Evolutionary conservation across 345 rosid genomes (phyloP).

Genomic region (Populus davidiana): DNA sequence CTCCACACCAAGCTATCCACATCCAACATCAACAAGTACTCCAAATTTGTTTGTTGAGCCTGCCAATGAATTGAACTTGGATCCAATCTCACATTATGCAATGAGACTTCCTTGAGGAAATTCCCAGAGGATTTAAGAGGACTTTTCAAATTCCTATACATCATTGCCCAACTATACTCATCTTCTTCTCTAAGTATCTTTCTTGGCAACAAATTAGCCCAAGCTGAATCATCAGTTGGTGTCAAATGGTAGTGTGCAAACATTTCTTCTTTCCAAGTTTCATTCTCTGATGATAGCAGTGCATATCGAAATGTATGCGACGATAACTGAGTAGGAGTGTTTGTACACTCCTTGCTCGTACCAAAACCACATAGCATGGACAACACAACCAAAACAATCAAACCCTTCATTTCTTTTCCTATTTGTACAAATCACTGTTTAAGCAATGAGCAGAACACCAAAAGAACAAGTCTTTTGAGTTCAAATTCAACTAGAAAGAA

Average conservation of each 20-base stretch:
- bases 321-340: conserved; percentile 48
- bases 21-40: conserved; percentile 78
- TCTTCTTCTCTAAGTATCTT: conserved; percentile 64
- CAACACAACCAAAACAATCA: conserved; percentile 17
- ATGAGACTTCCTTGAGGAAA: conserved; percentile 69
- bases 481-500: background rate
- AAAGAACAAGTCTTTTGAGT: background rate
- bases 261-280: conserved; percentile 61
- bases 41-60: conserved; percentile 84
- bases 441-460: background rate
- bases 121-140: conserved; percentile 29
- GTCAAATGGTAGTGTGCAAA: conserved; percentile 75
- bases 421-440: no score
- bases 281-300: conserved; percentile 58
- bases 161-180: conserved; percentile 63
- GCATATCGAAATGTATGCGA: conserved; percentile 72
- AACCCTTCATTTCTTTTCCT: conserved; percentile 27
- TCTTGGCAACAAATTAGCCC: conserved; percentile 69
- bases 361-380: conserved; percentile 25
- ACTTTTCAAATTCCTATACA: conserved; percentile 68
- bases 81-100: conserved; percentile 79
- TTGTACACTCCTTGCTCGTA: conserved; percentile 80
- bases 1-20: conserved; percentile 79
- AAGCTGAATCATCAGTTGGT: conserved; percentile 79
- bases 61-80: conserved; percentile 55